phyloP scores from a whole-genome alignment of 495 filamentous ascomycete species.

The Lepidopterella palustris region DNA sequence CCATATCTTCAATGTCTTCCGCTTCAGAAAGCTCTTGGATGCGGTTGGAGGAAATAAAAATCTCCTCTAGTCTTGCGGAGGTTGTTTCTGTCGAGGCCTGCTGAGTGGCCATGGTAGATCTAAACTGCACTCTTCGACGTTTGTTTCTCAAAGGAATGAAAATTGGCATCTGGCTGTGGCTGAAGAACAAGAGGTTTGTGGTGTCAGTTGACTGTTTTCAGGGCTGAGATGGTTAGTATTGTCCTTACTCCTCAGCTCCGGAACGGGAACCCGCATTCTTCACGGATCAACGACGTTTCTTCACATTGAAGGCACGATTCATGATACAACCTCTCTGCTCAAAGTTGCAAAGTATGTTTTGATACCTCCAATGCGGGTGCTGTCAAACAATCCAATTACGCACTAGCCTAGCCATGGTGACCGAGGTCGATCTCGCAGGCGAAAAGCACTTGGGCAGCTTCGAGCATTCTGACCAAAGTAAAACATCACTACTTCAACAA shows the following conservation, averaged over 20 bases:
- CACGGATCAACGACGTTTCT: no score
- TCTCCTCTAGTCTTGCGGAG: constrained; percentile 13
- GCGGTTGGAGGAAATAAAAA: background rate
- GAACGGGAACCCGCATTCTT: background rate
- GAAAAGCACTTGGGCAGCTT: no score
- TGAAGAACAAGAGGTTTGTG: constrained; percentile 15
- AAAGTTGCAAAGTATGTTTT: no score
- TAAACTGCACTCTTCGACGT: constrained; percentile 5
- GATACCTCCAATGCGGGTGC: background rate
- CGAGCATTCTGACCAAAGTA: no score
- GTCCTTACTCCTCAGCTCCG: constrained; percentile 6
- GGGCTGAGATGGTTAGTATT: constrained; percentile 22
- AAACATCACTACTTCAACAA: no score
- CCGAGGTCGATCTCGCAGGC: no score
- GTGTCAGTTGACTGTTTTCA: background rate
- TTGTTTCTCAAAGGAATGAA: constrained; percentile 11
- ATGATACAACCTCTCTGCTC: no score
- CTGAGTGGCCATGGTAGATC: constrained; percentile 1
- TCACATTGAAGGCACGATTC: background rate
- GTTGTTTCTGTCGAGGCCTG: constrained; percentile 1
- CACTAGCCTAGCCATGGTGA: background rate
- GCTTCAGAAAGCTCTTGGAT: constrained; percentile 20
- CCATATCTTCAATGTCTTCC: constrained; percentile 27
- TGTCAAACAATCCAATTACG: background rate
- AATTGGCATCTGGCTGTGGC: constrained; percentile 19